Conservation (phyloP, 78 protist genomes). For the Capsaspora owczarzaki region DNA sequence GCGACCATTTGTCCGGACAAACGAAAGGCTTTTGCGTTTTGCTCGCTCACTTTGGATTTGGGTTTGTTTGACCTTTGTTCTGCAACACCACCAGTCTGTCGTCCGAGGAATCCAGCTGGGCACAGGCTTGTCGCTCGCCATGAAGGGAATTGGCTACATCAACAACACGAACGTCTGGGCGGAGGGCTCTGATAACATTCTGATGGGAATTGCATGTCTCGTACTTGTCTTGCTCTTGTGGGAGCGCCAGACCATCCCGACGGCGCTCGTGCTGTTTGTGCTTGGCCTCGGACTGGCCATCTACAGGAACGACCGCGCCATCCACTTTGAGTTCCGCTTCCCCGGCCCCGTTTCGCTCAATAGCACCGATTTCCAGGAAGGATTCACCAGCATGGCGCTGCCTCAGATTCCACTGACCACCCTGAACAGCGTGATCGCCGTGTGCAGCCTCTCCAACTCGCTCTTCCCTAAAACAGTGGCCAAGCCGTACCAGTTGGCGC, state of each 20-base stretch:
- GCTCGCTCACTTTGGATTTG: no score
- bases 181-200: neutral
- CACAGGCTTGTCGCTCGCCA: neutral
- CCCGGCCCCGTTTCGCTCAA: neutral
- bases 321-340: neutral
- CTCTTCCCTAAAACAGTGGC: no score
- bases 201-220: neutral
- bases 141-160: neutral
- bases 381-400: constrained; percentile 3
- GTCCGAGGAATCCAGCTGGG: constrained; percentile 27
- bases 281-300: neutral
- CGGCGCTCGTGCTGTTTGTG: constrained; percentile 13
- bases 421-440: constrained; percentile 22
- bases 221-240: neutral
- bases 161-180: neutral
- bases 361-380: neutral
- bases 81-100: neutral
- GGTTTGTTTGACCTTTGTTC: no score
- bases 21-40: no score
- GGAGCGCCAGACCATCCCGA: neutral
- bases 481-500: neutral
- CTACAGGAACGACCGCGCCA: neutral
- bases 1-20: no score
- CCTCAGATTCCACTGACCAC: constrained; percentile 28
- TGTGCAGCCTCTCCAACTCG: constrained; percentile 2